Conservation (phyloP, 176 grass and related monocot genomes). For the Ananas comosus region DNA sequence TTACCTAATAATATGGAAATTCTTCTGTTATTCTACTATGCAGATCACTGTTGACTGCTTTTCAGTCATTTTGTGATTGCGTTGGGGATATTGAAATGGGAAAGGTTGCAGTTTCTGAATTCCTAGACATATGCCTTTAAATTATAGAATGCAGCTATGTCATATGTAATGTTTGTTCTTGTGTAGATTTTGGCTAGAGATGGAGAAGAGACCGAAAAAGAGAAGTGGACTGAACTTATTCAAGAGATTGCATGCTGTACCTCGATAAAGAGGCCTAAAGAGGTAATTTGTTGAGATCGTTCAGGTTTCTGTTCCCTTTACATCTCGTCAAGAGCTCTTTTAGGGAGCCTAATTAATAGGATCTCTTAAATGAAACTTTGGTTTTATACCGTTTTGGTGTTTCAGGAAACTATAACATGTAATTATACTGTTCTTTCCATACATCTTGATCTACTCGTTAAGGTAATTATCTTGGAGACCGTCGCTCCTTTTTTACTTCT, state of each 20-base stretch:
- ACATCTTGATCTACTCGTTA: too few species aligned
- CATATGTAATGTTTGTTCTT: constrained; percentile 18
- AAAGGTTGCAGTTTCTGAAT: constrained; percentile 40
- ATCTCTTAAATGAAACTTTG: too few species aligned
- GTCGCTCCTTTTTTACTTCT: too few species aligned
- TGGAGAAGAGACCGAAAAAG: constrained; percentile 72
- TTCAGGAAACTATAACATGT: too few species aligned
- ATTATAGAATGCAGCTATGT: constrained; percentile 20
- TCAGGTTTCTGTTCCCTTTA: background rate
- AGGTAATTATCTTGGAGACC: too few species aligned
- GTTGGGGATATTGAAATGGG: constrained; percentile 92
- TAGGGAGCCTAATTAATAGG: background rate
- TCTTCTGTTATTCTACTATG: constrained; percentile 21
- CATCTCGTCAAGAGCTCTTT: background rate
- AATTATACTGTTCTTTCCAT: too few species aligned
- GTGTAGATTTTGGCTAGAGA: constrained; percentile 87
- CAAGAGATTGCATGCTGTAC: constrained; percentile 84
- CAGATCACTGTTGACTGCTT: constrained; percentile 72
- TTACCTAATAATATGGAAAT: background rate
- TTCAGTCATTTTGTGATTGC: constrained; percentile 97
- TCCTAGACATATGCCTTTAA: constrained; percentile 1
- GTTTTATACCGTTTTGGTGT: too few species aligned
- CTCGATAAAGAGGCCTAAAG: constrained; percentile 88
- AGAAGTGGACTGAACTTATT: constrained; percentile 87
- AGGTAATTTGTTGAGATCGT: constrained; percentile 37